Conservation (phyloP, 2,329 filamentous ascomycete species). For the Ophiobolus disseminans region DNA sequence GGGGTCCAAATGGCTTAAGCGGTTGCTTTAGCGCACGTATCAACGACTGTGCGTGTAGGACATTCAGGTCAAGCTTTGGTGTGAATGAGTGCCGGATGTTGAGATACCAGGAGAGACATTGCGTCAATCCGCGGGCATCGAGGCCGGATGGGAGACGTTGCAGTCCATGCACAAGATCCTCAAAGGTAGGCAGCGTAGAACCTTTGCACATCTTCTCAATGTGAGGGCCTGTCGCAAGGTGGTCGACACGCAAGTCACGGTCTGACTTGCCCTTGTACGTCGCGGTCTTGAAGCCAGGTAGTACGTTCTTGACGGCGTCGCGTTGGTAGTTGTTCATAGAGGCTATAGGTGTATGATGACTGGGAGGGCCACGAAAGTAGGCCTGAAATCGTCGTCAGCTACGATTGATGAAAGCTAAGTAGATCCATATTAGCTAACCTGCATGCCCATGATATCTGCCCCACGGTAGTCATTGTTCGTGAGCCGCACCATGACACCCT, state of each 20-base stretch:
- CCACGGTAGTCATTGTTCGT: conserved; percentile 29
- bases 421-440: conserved; percentile 8
- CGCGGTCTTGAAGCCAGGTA: conserved; percentile 18
- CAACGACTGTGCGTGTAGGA: conserved; percentile 34
- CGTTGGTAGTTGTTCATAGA: conserved; percentile 23
- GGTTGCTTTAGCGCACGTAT: conserved; percentile 24
- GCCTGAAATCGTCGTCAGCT: conserved; percentile 4
- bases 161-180: conserved; percentile 29
- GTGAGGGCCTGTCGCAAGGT: conserved; percentile 11
- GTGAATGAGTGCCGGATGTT: conserved; percentile 19
- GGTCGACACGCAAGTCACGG: conserved; percentile 17
- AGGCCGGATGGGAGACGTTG: conserved; percentile 23
- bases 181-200: conserved; percentile 24
- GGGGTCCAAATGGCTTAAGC: conserved; percentile 17
- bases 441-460: conserved; percentile 28
- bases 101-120: conserved; percentile 32
- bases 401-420: not conserved
- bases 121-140: conserved; percentile 28
- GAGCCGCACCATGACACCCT: conserved; percentile 30
- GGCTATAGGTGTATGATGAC: conserved; percentile 3
- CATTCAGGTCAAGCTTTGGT: conserved; percentile 31
- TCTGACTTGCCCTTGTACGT: conserved; percentile 19
- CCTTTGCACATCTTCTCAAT: conserved; percentile 8
- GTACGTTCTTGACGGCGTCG: conserved; percentile 12
- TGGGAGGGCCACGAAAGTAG: conserved; percentile 26